These are phyloP conservation scores for Fraxinus latifolia DNA, from an alignment of 305 asterid species.

Conservation along the genomic window DNA sequence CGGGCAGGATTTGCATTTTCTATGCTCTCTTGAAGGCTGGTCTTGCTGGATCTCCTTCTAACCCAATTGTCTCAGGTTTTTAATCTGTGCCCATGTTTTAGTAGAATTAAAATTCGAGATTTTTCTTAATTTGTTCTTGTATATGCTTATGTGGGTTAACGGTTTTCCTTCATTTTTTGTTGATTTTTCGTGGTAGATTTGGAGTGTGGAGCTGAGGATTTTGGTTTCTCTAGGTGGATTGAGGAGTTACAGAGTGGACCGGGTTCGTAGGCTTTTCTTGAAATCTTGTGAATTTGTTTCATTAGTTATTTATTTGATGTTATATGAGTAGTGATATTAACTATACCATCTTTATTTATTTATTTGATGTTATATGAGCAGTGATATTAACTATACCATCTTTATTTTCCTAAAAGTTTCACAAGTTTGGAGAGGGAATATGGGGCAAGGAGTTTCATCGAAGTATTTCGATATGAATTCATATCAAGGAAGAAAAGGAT, in stretches of 20 bases:
- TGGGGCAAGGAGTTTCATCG: background rate
- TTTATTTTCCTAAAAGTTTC: background rate
- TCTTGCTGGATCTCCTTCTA: slow-evolving; percentile 87
- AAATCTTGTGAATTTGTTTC: background rate
- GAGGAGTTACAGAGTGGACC: slow-evolving; percentile 61
- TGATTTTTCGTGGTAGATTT: slow-evolving; percentile 42
- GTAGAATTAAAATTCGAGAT: background rate
- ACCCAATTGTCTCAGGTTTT: slow-evolving; percentile 70
- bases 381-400: background rate
- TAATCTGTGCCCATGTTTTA: background rate
- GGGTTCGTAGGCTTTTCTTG: slow-evolving; percentile 50
- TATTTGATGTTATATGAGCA: background rate
- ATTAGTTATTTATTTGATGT: background rate
- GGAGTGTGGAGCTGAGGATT: slow-evolving; percentile 63
- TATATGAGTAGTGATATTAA: background rate
- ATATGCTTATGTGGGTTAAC: background rate
- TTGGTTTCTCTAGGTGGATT: slow-evolving; percentile 82
- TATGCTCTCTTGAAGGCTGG: slow-evolving; percentile 89
- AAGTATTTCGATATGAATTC: background rate
- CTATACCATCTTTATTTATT: background rate
- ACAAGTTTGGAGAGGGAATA: background rate
- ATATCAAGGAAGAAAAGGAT: background rate
- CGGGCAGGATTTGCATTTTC: slow-evolving; percentile 78
- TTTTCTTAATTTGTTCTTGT: background rate
- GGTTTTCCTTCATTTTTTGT: slow-evolving; percentile 1